Evolutionary conservation across 106 monocot genomes (phyloP).

Genomic region (Apostasia ramifera): DNA sequence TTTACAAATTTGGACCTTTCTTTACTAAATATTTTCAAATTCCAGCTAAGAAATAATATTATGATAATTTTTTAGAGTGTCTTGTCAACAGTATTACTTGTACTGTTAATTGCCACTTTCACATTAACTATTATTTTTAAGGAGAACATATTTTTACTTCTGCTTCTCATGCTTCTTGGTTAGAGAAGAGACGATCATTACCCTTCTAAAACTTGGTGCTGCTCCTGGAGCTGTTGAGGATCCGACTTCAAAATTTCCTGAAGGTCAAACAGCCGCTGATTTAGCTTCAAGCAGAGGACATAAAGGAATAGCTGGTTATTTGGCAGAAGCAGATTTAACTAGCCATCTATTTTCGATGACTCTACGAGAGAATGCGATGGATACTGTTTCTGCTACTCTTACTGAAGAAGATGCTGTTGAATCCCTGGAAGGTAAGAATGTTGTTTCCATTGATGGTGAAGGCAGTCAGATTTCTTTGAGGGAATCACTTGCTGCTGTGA

Average conservation of each 20-base stretch:
- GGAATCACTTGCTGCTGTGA: constrained; percentile 39
- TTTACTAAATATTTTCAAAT: not conserved
- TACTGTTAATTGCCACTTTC: not conserved
- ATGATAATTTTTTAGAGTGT: not conserved
- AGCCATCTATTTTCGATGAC: constrained; percentile 36
- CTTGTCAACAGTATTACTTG: not conserved
- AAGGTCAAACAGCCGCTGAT: constrained; percentile 69
- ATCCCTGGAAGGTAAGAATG: constrained; percentile 2
- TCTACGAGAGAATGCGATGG: constrained; percentile 15
- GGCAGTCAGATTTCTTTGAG: constrained; percentile 14
- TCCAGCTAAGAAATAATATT: not conserved
- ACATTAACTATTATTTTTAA: not conserved
- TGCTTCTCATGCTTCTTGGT: constrained; percentile 13
- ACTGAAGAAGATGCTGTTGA: constrained; percentile 31
- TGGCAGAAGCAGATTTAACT: constrained; percentile 65
- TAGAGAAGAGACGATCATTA: constrained; percentile 58
- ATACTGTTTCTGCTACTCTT: constrained; percentile 21
- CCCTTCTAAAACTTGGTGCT: constrained; percentile 45
- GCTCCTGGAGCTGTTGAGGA: constrained; percentile 58
- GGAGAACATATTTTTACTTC: not conserved
- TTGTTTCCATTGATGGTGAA: constrained; percentile 4
- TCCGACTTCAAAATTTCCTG: constrained; percentile 55
- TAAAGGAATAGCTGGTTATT: constrained; percentile 76
- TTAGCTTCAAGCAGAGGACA: constrained; percentile 62
- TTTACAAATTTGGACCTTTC: not conserved